Evolutionary conservation across 2,329 filamentous ascomycete genomes (phyloP), one percentile per base, ranked within the genome.

Genomic region (Thyridium curvatum): DNA sequence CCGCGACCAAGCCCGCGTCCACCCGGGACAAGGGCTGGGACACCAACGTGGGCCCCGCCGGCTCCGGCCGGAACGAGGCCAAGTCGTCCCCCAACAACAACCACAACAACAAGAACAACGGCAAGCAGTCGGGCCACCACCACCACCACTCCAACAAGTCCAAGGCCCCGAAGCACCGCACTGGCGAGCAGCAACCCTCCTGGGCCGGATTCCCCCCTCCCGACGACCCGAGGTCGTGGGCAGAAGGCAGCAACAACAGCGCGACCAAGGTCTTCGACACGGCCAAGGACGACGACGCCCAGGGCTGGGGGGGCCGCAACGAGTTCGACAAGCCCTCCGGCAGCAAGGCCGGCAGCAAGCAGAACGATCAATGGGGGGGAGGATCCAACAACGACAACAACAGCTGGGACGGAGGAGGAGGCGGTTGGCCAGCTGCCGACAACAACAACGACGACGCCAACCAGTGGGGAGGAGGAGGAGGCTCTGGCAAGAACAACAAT

Each of bases 31-130:
- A 48, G 34, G 48, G 40, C 15, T 49, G 48, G 49, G 37, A 41
- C 16, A 49, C 36, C 16, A 61, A 63, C 32, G 52, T 61, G 28
- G 52, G 46, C 1, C 57, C 58, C 29, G 29, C 26, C 15, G 30
- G 17, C 17, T 26, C 32, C 35, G 17, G 33, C n/a, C 29, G 33
- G 41, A 28, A 33, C 36, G 18, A 17, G 35, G n/a, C n/a, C n/a
- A n/a, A n/a, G n/a, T n/a, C n/a, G n/a, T n/a, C n/a, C n/a, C n/a
- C 30, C 28, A 39, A 32, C 14, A 18, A 42, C 18, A 29, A 18
- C 12, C 30, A 26, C 26, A 32, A 35, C 17, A 34, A 33, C 37
- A 41, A 43, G 21, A 35, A 37, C 35, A 35, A 41, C 21, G 30
- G 37, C 21, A 18, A 30, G 21, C 18, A 21, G 14, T 30, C 30